phyloP scores from a whole-genome alignment of 345 rosid genomes.

The Clarkia xantiana region DNA sequence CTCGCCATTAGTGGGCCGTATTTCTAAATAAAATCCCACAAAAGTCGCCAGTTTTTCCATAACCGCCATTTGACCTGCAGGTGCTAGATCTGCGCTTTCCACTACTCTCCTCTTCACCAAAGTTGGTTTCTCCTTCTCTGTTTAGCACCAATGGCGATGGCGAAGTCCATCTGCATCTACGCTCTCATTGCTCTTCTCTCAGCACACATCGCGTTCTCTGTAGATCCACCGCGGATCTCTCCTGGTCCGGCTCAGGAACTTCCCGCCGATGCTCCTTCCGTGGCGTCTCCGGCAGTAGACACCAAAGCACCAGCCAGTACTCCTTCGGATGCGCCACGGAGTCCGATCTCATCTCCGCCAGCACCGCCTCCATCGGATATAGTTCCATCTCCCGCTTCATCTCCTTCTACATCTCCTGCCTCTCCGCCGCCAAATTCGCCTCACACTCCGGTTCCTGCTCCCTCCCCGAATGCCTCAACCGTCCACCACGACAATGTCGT shows the following conservation, averaged over 20 bases:
- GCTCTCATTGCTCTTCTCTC: constrained; percentile 6
- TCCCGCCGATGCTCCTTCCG: neutral
- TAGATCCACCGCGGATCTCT: constrained; percentile 6
- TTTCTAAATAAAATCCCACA: no score
- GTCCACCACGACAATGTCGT: neutral
- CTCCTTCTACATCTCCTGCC: constrained; percentile 6
- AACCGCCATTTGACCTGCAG: no score
- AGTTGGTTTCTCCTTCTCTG: neutral
- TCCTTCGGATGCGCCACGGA: constrained; percentile 4
- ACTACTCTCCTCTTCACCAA: neutral
- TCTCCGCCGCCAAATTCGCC: constrained; percentile 6
- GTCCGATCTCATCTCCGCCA: constrained; percentile 7
- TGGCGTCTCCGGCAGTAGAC: neutral
- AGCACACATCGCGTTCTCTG: constrained; percentile 6
- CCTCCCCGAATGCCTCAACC: constrained; percentile 4
- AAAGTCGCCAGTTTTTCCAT: no score
- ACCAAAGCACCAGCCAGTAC: constrained; percentile 1
- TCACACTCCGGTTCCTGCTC: constrained; percentile 5
- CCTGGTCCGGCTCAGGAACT: constrained; percentile 4
- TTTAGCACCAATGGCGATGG: constrained; percentile 8
- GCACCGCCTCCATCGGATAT: constrained; percentile 9
- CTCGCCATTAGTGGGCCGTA: no score
- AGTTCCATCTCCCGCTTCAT: constrained; percentile 7
- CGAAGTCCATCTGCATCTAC: neutral
- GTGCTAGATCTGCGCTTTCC: no score